phyloP scores from a whole-genome alignment of 2,329 filamentous ascomycete species.

The Reticulascus tulasneorum region DNA sequence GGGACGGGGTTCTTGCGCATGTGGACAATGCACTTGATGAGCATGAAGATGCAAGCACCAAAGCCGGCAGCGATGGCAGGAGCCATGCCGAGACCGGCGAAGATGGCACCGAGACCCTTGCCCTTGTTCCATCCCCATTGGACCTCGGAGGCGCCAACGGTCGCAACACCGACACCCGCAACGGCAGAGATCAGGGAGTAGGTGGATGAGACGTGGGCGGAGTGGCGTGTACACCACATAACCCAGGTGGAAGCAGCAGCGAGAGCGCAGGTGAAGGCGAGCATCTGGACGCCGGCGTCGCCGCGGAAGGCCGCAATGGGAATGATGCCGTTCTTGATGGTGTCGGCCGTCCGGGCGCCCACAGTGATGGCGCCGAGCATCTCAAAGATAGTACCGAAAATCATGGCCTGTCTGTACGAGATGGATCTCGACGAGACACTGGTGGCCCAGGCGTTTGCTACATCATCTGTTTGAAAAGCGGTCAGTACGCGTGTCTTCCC shows the following conservation, averaged over 20 bases:
- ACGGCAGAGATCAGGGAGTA: slow-evolving; percentile 68
- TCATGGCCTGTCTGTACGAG: slow-evolving; percentile 65
- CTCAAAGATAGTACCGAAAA: slow-evolving; percentile 64
- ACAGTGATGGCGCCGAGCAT: slow-evolving; percentile 63
- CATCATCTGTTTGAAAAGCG: slow-evolving; percentile 68
- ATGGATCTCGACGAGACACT: slow-evolving; percentile 76
- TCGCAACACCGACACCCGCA: slow-evolving; percentile 65
- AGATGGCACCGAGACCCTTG: slow-evolving; percentile 68
- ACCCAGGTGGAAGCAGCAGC: slow-evolving; percentile 68
- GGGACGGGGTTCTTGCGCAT: slow-evolving; percentile 66
- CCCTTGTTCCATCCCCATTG: slow-evolving; percentile 68
- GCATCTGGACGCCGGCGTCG: slow-evolving; percentile 63
- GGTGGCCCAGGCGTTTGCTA: slow-evolving; percentile 80
- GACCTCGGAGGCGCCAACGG: slow-evolving; percentile 56
- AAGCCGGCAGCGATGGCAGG: slow-evolving; percentile 64
- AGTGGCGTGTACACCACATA: slow-evolving; percentile 75
- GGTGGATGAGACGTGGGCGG: slow-evolving; percentile 68
- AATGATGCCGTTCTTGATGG: slow-evolving; percentile 77
- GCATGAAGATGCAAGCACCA: slow-evolving; percentile 63
- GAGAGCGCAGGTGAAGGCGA: slow-evolving; percentile 62
- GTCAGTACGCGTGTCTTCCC: not conserved
- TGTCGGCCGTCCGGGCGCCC: slow-evolving; percentile 66
- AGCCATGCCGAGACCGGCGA: slow-evolving; percentile 68
- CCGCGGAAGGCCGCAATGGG: slow-evolving; percentile 52
- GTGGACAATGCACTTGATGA: slow-evolving; percentile 70